Percentiles rank a stretch among this genome's conserved stretches.
Evolutionary conservation across 1,284 basidiomycete genomes (phyloP).

Genomic region (Moesziomyces sp.): DNA sequence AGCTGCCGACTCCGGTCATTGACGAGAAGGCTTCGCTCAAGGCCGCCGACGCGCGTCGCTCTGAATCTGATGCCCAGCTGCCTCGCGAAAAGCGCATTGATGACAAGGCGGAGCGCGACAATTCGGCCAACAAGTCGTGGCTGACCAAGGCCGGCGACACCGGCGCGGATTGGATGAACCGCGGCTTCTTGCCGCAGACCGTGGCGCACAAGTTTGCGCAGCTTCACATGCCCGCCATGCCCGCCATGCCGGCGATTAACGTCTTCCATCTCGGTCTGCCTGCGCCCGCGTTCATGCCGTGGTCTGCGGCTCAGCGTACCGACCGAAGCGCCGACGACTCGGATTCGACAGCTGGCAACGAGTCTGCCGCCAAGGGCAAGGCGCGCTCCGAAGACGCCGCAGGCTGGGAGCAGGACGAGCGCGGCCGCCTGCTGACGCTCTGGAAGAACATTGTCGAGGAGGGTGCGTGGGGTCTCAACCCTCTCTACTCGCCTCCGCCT

Average conservation of each 20-base stretch:
- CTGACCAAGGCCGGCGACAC: slow-evolving; percentile 49
- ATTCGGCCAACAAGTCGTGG: slow-evolving; percentile 41
- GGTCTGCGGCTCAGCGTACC: slow-evolving; percentile 34
- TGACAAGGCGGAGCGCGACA: slow-evolving; percentile 3
- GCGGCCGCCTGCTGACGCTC: slow-evolving; percentile 38
- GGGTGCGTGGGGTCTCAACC: slow-evolving; percentile 52
- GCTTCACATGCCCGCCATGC: slow-evolving; percentile 51
- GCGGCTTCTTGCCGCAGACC: slow-evolving; percentile 40
- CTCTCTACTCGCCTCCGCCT: slow-evolving; percentile 52
- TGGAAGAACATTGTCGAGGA: slow-evolving; percentile 61
- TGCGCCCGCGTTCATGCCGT: slow-evolving; percentile 43
- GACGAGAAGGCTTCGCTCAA: slow-evolving; percentile 39
- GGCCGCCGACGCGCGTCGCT: slow-evolving; percentile 17
- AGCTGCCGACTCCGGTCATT: slow-evolving; percentile 26
- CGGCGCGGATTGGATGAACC: slow-evolving; percentile 49
- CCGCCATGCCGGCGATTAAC: slow-evolving; percentile 48
- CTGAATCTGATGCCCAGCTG: slow-evolving; percentile 1
- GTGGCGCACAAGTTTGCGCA: slow-evolving; percentile 49
- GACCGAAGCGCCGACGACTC: slow-evolving; percentile 6
- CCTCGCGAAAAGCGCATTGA: slow-evolving; percentile 1
- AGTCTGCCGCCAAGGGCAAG: slow-evolving; percentile 30
- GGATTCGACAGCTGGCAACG: background rate
- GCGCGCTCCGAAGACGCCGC: slow-evolving; percentile 12
- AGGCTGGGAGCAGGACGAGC: slow-evolving; percentile 47
- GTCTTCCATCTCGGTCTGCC: slow-evolving; percentile 57